These are phyloP conservation scores for Eucalyptus erythrocorys DNA, from an alignment of 345 rosid genomes.

Conservation along the genomic window DNA sequence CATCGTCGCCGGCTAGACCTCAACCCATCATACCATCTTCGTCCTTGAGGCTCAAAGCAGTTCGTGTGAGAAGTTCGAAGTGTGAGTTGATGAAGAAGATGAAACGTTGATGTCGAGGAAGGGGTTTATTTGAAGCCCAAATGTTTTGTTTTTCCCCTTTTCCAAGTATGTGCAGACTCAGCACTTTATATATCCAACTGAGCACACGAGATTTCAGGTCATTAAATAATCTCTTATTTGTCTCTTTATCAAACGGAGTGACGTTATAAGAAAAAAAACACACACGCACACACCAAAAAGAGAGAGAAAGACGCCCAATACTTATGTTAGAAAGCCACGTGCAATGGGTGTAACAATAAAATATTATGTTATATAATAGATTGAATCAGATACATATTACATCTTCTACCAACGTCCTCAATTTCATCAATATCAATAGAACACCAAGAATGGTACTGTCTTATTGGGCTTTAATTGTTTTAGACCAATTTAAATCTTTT, in stretches of 20 bases:
- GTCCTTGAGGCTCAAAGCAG: not conserved
- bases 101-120: not conserved
- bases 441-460: not conserved
- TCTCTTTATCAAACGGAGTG: not conserved
- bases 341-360: not conserved
- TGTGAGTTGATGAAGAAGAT: not conserved
- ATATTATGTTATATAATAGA: not conserved
- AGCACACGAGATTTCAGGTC: not conserved
- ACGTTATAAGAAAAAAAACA: not conserved
- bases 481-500: not conserved
- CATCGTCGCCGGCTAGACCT: not conserved
- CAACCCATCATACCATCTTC: not conserved
- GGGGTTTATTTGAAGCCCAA: not conserved
- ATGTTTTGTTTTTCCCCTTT: not conserved
- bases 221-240: not conserved
- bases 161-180: not conserved
- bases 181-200: not conserved
- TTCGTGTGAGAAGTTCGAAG: not conserved
- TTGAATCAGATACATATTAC: not conserved
- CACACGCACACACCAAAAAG: fast-evolving
- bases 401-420: not conserved
- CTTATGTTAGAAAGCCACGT: not conserved
- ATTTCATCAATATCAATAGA: not conserved
- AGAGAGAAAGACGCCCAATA: not conserved
- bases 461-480: not conserved